Conservation (phyloP, 495 filamentous ascomycete genomes). For the Antarctomyces pellizariae region DNA sequence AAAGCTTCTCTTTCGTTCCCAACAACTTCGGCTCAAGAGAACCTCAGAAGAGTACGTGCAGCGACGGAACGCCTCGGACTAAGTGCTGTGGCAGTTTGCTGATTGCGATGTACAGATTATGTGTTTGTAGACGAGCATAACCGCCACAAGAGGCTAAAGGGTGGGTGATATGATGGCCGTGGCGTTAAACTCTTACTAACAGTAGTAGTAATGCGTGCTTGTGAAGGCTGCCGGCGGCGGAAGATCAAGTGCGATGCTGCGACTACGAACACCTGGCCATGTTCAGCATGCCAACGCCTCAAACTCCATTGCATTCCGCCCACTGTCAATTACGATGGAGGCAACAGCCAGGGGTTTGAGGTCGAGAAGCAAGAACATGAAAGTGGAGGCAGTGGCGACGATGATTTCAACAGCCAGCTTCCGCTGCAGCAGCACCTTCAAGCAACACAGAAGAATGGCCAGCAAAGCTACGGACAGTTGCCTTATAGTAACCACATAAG, state of each 20-base stretch:
- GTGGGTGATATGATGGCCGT: constrained; percentile 22
- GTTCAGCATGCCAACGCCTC: constrained; percentile 75
- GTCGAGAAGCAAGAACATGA: constrained; percentile 21
- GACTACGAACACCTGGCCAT: constrained; percentile 95
- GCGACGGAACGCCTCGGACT: too few relatives aligned
- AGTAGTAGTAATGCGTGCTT: constrained; percentile 80
- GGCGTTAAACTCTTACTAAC: constrained; percentile 8
- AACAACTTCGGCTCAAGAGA: constrained; percentile 31
- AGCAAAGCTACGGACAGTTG: constrained; percentile 8
- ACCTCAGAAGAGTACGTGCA: constrained; percentile 44
- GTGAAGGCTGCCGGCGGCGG: constrained; percentile 78
- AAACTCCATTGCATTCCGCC: constrained; percentile 89
- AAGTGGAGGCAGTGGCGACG: constrained; percentile 22
- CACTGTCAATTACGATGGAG: constrained; percentile 55
- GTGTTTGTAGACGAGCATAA: constrained; percentile 99
- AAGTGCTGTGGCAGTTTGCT: too few relatives aligned
- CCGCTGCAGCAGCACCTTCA: constrained; percentile 19
- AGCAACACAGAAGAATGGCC: constrained; percentile 11
- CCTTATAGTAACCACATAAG: too few relatives aligned
- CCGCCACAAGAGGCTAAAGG: constrained; percentile 89
- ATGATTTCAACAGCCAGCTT: constrained; percentile 30
- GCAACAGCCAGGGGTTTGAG: constrained; percentile 24
- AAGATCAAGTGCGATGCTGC: constrained; percentile 97
- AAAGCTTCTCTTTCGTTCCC: constrained; percentile 35
- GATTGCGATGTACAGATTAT: constrained; percentile 63